A percentile compares a stretch with the other conserved stretches of the same genome.
Conservation (phyloP, 1,139 yeast species). For the Hyphopichia khmerensis region DNA sequence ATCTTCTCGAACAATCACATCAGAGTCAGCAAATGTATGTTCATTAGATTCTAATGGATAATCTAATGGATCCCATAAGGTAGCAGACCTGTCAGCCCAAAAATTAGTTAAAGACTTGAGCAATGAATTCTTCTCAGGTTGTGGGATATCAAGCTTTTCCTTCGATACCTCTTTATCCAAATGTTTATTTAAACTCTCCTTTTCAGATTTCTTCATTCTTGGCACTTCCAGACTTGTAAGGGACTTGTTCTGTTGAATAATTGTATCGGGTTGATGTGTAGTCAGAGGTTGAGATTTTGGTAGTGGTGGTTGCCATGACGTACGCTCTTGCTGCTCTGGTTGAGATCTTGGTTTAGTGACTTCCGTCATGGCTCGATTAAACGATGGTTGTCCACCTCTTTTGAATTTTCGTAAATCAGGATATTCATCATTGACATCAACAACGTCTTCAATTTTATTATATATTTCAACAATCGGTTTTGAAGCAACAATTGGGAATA, state of each 20-base stretch:
- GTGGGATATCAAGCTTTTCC: conserved; percentile 25
- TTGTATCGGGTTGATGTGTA: background rate
- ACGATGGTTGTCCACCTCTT: background rate
- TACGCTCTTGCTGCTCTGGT: background rate
- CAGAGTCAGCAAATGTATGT: conserved; percentile 91
- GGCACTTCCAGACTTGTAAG: background rate
- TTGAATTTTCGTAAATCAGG: background rate
- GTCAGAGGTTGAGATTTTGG: background rate
- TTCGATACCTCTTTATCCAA: conserved; percentile 3
- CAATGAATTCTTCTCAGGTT: conserved; percentile 70
- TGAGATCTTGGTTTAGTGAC: background rate
- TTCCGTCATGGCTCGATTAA: background rate
- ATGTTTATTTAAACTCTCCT: background rate
- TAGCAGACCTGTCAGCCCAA: conserved; percentile 97
- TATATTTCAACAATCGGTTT: conserved; percentile 91
- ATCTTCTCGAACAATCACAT: conserved; percentile 91
- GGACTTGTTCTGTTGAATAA: background rate
- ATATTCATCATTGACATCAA: conserved; percentile 29
- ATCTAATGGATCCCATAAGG: conserved; percentile 89
- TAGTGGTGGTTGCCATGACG: background rate
- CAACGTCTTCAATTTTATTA: conserved; percentile 87
- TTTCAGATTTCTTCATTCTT: background rate
- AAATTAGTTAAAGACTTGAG: conserved; percentile 84
- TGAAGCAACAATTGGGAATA: conserved; percentile 72
- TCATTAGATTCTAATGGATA: conserved; percentile 81